These are phyloP conservation scores for Blastobotrys malaysiensis DNA, from an alignment of 1,139 yeast species.

Conservation along the genomic window DNA sequence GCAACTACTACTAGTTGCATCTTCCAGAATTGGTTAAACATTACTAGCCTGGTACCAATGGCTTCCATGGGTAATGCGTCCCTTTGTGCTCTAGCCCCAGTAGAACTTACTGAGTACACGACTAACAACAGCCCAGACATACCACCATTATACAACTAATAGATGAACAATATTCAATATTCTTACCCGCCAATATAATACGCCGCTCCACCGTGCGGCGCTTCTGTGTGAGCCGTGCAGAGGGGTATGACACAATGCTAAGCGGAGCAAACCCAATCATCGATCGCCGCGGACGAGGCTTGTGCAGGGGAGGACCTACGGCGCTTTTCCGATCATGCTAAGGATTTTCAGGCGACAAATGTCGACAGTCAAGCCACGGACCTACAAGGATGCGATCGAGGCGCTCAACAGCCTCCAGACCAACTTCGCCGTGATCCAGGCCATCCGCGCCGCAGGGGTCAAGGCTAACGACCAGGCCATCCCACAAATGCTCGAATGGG, in stretches of 20 bases:
- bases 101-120: no score
- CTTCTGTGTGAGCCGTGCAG: background rate
- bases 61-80: no score
- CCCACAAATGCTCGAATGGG: slow-evolving; percentile 87
- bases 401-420: slow-evolving; percentile 87
- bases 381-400: slow-evolving; percentile 52
- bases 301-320: background rate
- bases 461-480: slow-evolving; percentile 67
- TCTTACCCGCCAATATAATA: no score
- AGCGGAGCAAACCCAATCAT: background rate
- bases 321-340: background rate
- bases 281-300: background rate
- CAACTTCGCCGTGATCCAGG: slow-evolving; percentile 84
- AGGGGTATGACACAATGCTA: background rate
- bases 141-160: no score
- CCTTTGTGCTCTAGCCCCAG: no score
- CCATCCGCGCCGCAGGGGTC: slow-evolving; percentile 64
- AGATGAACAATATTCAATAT: no score
- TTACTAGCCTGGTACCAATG: no score
- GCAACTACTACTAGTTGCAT: no score
- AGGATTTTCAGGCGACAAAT: background rate
- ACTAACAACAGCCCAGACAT: no score
- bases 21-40: no score
- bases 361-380: slow-evolving; percentile 9
- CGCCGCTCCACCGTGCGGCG: background rate